Evolutionary conservation across 768 basidiomycete genomes (phyloP).

Genomic region (Thelephora aurantiotincta): DNA sequence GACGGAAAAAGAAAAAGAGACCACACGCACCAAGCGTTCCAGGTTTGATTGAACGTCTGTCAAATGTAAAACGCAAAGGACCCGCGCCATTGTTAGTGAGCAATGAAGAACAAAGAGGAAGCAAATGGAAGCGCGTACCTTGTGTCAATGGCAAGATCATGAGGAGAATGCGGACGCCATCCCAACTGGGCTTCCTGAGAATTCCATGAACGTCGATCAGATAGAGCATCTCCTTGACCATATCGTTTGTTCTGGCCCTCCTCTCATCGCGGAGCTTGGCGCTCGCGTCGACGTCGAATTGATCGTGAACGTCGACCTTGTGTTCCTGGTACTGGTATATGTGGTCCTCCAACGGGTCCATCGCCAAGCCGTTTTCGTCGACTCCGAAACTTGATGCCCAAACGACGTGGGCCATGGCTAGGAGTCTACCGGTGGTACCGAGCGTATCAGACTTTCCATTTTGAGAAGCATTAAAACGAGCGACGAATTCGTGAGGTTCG

Average conservation of each 20-base stretch:
- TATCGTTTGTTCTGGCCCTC: conserved; percentile 45
- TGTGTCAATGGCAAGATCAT: conserved; percentile 74
- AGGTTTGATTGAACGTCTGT: conserved; percentile 29
- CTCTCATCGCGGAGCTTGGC: conserved; percentile 11
- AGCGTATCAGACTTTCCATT: conserved; percentile 46
- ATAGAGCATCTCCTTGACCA: conserved; percentile 63
- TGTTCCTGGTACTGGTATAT: conserved; percentile 14
- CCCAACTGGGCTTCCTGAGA: conserved; percentile 72
- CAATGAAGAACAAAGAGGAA: background rate
- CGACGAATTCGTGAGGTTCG: conserved; percentile 65
- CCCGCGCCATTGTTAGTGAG: background rate
- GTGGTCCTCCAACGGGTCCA: conserved; percentile 18
- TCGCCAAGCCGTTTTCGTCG: conserved; percentile 53
- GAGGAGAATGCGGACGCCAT: conserved; percentile 70
- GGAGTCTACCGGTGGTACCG: conserved; percentile 58
- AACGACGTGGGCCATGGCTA: conserved; percentile 67
- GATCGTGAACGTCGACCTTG: background rate
- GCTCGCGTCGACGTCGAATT: background rate
- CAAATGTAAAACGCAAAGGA: conserved; percentile 1
- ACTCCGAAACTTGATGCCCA: conserved; percentile 89
- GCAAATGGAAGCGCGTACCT: conserved; percentile 31
- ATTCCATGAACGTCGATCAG: conserved; percentile 72
- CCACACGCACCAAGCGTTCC: conserved; percentile 26
- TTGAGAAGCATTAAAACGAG: conserved; percentile 53
- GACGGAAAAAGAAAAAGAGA: background rate